phyloP scores from a whole-genome alignment of 2,329 filamentous ascomycete genomes.

The Penicillium sp. region DNA sequence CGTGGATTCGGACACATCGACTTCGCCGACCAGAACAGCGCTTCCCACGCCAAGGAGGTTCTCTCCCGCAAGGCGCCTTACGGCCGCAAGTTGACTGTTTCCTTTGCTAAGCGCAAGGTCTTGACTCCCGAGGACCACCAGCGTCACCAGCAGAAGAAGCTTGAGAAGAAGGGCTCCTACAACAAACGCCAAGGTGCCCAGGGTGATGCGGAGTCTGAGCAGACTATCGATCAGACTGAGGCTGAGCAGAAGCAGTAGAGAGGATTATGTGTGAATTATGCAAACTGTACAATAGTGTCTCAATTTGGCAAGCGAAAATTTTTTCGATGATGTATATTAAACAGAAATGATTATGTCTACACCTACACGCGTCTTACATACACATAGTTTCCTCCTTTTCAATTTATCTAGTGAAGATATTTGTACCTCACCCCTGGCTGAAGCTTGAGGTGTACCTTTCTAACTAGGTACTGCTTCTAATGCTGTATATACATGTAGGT shows the following conservation, averaged over 20 bases:
- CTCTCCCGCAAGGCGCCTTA: constrained; percentile 62
- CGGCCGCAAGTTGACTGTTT: constrained; percentile 64
- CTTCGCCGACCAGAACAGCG: constrained; percentile 67
- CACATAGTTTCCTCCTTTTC: background rate
- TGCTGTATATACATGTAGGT: no score
- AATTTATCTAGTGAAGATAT: background rate
- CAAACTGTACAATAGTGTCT: background rate
- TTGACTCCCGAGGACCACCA: background rate
- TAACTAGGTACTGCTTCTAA: no score
- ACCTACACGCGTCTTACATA: background rate
- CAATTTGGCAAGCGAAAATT: background rate
- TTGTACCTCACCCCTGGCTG: no score
- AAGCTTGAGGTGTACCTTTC: no score
- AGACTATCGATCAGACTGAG: background rate
- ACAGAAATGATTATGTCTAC: background rate
- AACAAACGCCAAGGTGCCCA: background rate
- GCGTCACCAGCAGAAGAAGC: background rate
- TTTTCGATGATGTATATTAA: background rate
- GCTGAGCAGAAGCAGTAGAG: background rate
- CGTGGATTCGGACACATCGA: constrained; percentile 84
- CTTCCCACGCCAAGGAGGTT: constrained; percentile 58
- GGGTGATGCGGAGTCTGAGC: background rate
- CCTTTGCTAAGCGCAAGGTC: constrained; percentile 52
- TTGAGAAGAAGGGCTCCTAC: background rate
- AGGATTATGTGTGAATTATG: background rate